Evolutionary conservation across 73 alveolate genomes (phyloP).

Genomic region (Paramecium primaurelia): DNA sequence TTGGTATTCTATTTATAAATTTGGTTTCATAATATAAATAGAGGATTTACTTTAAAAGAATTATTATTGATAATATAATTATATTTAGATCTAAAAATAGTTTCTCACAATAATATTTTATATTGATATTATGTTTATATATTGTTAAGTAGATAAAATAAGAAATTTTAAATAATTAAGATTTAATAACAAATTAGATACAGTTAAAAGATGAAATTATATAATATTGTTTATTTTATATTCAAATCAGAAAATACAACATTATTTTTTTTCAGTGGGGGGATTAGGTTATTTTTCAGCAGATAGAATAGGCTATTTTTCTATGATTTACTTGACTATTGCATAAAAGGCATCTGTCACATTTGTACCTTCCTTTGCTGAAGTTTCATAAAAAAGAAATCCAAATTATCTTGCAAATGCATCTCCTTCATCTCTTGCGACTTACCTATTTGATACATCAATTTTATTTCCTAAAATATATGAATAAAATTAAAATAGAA

Average conservation of each 20-base stretch:
- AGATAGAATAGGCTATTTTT: background rate
- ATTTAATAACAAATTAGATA: background rate
- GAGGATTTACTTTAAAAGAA: background rate
- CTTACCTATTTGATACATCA: conserved; percentile 54
- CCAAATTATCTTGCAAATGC: conserved; percentile 56
- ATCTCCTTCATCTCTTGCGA: conserved; percentile 67
- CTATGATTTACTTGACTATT: background rate
- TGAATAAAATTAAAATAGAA: background rate
- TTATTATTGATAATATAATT: background rate
- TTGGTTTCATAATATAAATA: background rate
- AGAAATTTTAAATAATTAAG: background rate
- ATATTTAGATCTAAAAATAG: background rate
- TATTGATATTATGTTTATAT: background rate
- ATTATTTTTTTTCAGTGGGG: too few species aligned
- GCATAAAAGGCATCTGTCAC: background rate
- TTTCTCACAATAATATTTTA: background rate
- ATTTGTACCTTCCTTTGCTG: conserved; percentile 57
- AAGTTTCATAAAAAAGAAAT: conserved; percentile 54
- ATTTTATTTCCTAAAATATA: conserved; percentile 46
- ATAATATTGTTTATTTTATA: background rate
- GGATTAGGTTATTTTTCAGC: background rate
- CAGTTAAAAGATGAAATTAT: background rate
- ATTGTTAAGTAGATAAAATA: background rate
- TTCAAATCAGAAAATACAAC: background rate
- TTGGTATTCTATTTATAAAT: background rate